Conservation (phyloP, 2,329 filamentous ascomycete species). For the Colletotrichum sidae region DNA sequence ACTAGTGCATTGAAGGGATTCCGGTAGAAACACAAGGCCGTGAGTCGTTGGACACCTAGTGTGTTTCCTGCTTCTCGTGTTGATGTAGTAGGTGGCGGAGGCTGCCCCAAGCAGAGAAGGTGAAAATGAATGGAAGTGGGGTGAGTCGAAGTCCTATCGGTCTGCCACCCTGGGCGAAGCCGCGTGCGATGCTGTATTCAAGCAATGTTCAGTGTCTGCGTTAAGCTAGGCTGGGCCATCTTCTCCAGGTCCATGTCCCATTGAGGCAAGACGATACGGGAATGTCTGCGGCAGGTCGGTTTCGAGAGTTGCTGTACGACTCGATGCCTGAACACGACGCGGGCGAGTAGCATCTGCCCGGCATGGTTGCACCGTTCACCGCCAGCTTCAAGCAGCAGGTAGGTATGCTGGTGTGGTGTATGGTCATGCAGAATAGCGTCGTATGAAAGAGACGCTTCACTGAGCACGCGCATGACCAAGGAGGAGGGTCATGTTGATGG, state of each 20-base stretch:
- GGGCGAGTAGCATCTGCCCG: too few relatives aligned
- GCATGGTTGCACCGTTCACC: too few relatives aligned
- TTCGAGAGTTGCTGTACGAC: too few relatives aligned
- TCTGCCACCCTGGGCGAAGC: too few relatives aligned
- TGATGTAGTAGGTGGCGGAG: constrained; percentile 9
- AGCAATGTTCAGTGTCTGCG: too few relatives aligned
- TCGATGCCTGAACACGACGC: too few relatives aligned
- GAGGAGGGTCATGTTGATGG: constrained; percentile 40
- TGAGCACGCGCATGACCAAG: constrained; percentile 27
- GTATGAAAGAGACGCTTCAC: constrained; percentile 21
- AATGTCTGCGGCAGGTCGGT: too few relatives aligned
- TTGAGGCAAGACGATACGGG: too few relatives aligned
- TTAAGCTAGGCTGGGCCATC: too few relatives aligned
- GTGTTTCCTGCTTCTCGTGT: constrained; percentile 30
- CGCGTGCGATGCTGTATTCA: too few relatives aligned
- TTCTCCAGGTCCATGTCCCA: too few relatives aligned
- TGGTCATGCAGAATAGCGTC: too few relatives aligned
- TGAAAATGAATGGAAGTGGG: not conserved
- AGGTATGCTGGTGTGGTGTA: not conserved
- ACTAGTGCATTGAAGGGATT: constrained; percentile 18
- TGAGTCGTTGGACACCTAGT: constrained; percentile 25
- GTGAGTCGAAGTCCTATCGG: not conserved
- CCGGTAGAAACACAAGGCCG: constrained; percentile 12
- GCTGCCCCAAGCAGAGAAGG: constrained; percentile 15
- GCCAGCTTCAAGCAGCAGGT: constrained; percentile 8